Base-by-base conservation (phyloP, 83 land plant genomes). In the Picea abies region DNA sequence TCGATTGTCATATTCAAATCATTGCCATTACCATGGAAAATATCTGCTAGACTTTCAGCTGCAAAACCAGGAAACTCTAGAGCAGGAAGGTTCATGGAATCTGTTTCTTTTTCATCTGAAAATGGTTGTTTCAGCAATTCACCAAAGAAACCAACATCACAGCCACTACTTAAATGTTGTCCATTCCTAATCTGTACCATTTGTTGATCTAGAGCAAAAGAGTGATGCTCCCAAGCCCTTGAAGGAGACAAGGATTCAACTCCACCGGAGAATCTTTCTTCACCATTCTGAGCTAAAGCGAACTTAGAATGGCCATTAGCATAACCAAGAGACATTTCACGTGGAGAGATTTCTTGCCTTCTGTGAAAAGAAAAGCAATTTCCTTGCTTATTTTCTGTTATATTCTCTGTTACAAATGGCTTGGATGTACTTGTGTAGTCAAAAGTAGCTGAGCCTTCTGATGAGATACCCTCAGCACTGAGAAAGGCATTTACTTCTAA, bases 51-150 rank as follows among this genome's bases (percentile, higher is more conserved):
- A 64, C 84, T 88, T n/a, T 85, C 84, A 17, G 65, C 62, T 39
- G 87, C 88, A 73, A 88, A 79, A 23, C 82, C 79, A 15, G 87
- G 89, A 82, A 85, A 88, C 60, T 88, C 89, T 19, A 69, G 63
- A 7, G 88, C 78, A 16, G 85, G 41, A 15, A 88, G 32, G 25
- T 75, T 75, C 52, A 86, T 60, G 62, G 82, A 79, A 47, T 80
- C 80, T 35, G 9, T 61, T 15, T 12, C 22, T 44, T 22, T 29
- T 20, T 72, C 68, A 65, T 65, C 0, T 5, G 8, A 23, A 23
- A 20, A 20, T 23, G 25, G n/a, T 65, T 65, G 17, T 65, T 12
- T 65, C 25, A 23, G 0, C 17, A 65, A 11, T 23, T 65, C 68
- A 65, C 25, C 25, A 20, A 65, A 65, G 68, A 65, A 65, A 65